Evolutionary conservation across 1,284 basidiomycete genomes (phyloP).

Genomic region (Wolfiporia cocos): DNA sequence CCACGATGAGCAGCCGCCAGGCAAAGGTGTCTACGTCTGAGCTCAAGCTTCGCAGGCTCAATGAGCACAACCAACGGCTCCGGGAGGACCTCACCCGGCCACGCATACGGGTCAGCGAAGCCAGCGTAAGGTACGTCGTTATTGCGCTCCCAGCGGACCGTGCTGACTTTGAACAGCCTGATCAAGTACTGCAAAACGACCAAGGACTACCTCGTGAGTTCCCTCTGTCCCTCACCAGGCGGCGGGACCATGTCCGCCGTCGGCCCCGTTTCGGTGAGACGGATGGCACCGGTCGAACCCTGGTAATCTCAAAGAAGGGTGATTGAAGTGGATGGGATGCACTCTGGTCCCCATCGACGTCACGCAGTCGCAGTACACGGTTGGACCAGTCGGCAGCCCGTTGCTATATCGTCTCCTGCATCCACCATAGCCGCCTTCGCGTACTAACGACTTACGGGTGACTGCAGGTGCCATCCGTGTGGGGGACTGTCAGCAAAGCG

Average conservation of each 20-base stretch:
- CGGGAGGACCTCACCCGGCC: slow-evolving; percentile 73
- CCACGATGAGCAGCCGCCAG: slow-evolving; percentile 26
- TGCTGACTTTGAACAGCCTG: slow-evolving; percentile 45
- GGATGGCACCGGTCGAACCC: no score
- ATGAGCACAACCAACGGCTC: slow-evolving; percentile 75
- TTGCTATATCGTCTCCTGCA: no score
- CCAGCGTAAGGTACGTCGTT: slow-evolving; percentile 54
- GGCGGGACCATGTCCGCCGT: no score
- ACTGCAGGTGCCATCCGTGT: slow-evolving; percentile 78
- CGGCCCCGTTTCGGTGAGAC: no score
- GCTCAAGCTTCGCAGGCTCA: slow-evolving; percentile 75
- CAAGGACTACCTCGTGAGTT: slow-evolving; percentile 66
- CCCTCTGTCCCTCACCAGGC: no score
- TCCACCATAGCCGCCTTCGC: no score
- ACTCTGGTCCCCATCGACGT: no score
- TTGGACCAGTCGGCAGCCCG: no score
- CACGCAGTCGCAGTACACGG: no score
- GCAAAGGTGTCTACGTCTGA: slow-evolving; percentile 71
- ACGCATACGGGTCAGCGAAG: slow-evolving; percentile 72
- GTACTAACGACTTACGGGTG: no score
- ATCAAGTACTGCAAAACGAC: slow-evolving; percentile 74
- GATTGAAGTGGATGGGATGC: no score
- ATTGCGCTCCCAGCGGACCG: neutral
- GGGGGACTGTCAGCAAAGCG: slow-evolving; percentile 83
- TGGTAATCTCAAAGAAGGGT: no score